Base-by-base conservation (phyloP, 164 flowering plant species). In the Piper betle region DNA sequence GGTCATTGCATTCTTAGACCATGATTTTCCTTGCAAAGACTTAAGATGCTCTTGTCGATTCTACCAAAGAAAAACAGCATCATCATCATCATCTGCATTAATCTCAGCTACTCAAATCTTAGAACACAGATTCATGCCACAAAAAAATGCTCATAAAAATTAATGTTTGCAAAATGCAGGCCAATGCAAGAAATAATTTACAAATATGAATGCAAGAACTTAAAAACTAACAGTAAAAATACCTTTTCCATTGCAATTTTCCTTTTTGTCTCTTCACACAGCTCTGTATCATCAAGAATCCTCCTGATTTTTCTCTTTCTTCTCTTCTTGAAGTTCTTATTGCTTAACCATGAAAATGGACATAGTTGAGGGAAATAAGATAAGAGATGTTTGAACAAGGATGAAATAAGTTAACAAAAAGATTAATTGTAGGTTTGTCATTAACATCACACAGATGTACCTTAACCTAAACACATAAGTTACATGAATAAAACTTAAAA, bases 231-330 rank as follows among this genome's bases (percentile, higher is more conserved):
- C 57, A 1, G 41, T 53, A 69, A 59, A 60, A 7, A 41, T 73
- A 91, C 99, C 96, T 90, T 94, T 70, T 93, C 99, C 62, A 94
- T 81, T 37, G 99, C 97, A 76, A 90, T 88, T 79, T 94, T 91
- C 68, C 76, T 74, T 75, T 84, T 88, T 39, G 99, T 94, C 70
- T 94, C 97, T 78, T 94, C 97, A 65, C 97, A 95, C 60, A 93
- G 70, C 74, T 94, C 99, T 62, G 95, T 74, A 75, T 94, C 97
- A 68, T 88, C 96, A 57, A 94, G 72, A 57, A 94, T 94, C 68
- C 97, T 81, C 57, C 97, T 75, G 61, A 88, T 88, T 71, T 72
- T 81, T 80, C 83, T 88, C 64, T 93, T 86, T 37, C 62, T 70
- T 68, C 75, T 78, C 69, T 71, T 83, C 77, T 25, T 25, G 33